Evolutionary conservation across 164 flowering plant genomes (phyloP).

Genomic region (Stephania yunnanensis): DNA sequence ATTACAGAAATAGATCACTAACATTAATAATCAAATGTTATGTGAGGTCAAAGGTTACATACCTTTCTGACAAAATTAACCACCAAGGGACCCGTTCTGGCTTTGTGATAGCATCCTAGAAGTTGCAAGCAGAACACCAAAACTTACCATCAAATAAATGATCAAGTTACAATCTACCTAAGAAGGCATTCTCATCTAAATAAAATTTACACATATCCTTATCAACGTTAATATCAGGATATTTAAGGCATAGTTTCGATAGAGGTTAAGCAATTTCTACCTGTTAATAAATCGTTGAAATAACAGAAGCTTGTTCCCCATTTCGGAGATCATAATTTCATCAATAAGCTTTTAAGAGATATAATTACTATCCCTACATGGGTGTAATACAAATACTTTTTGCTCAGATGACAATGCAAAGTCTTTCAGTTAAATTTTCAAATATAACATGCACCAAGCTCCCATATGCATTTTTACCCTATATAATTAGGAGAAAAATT

Average conservation of each 20-base stretch:
- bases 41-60: not conserved
- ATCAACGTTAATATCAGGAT: conserved; percentile 81
- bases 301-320: conserved; percentile 76
- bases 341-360: conserved; percentile 71
- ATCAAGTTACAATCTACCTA: not conserved
- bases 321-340: conserved; percentile 78
- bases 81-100: conserved; percentile 53
- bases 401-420: conserved; percentile 64
- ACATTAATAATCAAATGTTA: not conserved
- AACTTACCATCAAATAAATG: not conserved
- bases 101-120: conserved; percentile 65
- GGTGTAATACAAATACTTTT: conserved; percentile 68
- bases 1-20: not conserved
- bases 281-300: conserved; percentile 32
- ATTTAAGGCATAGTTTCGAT: conserved; percentile 57
- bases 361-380: conserved; percentile 91
- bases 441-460: conserved; percentile 66
- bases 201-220: conserved; percentile 14
- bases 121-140: conserved; percentile 7
- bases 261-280: conserved; percentile 61
- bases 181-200: not conserved
- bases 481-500: conserved; percentile 15
- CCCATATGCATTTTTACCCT: conserved; percentile 47
- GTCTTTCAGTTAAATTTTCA: conserved; percentile 57
- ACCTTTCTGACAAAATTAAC: conserved; percentile 56